A percentile compares a stretch with the other conserved stretches of the same genome.
Conservation (phyloP, 257 asterid genomes). For the Ocimum tenuiflorum region DNA sequence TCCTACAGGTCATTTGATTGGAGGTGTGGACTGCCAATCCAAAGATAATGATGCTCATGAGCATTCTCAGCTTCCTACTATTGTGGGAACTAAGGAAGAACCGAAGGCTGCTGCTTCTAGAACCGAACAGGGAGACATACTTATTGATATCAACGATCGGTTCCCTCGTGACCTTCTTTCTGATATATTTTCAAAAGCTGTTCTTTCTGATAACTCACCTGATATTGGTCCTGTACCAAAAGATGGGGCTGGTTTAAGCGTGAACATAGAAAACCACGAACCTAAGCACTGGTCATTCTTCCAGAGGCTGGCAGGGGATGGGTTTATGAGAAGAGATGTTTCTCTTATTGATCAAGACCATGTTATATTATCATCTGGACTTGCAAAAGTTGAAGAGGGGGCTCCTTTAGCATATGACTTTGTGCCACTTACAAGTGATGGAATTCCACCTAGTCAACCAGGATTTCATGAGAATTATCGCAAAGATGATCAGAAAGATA, state of each 20-base stretch:
- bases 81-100: constrained; percentile 38
- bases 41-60: constrained; percentile 30
- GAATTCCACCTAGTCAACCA: constrained; percentile 30
- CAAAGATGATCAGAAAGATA: constrained; percentile 33
- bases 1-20: constrained; percentile 31
- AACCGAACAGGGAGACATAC: constrained; percentile 67
- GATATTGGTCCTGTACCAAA: constrained; percentile 46
- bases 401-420: constrained; percentile 48
- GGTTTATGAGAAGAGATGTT: constrained; percentile 64
- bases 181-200: constrained; percentile 72
- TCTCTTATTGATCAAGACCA: constrained; percentile 94
- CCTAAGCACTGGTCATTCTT: constrained; percentile 94
- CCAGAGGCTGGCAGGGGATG: constrained; percentile 82
- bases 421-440: constrained; percentile 41
- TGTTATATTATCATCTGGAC: constrained; percentile 46
- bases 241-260: constrained; percentile 70
- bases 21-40: constrained; percentile 30
- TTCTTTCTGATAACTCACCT: constrained; percentile 52
- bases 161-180: constrained; percentile 85
- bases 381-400: constrained; percentile 54
- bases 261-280: constrained; percentile 79
- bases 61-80: constrained; percentile 38
- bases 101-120: constrained; percentile 32
- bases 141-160: constrained; percentile 86
- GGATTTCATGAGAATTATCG: constrained; percentile 36